Conservation (phyloP, 371 early-diverging fungal genomes). For the Apophysomyces ossiformis region DNA sequence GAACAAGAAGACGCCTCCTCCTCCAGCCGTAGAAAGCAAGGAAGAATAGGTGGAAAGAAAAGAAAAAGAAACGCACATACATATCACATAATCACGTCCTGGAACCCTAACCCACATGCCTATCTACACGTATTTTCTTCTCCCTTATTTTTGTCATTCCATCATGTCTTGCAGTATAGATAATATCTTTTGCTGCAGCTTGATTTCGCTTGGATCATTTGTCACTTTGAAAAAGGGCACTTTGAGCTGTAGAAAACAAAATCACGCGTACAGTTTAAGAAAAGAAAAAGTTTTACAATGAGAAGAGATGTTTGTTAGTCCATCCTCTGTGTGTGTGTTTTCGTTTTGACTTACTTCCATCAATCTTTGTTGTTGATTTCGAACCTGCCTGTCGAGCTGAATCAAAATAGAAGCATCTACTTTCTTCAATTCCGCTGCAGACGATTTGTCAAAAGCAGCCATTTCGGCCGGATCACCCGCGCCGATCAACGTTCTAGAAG, state of each 20-base stretch:
- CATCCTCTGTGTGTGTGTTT: neutral
- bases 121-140: neutral
- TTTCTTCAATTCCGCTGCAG: conserved; percentile 27
- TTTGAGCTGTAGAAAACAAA: conserved; percentile 26
- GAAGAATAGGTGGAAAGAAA: neutral
- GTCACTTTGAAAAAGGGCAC: conserved; percentile 49
- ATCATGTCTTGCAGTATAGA: conserved; percentile 48
- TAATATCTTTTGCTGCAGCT: conserved; percentile 44
- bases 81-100: neutral
- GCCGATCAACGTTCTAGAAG: conserved; percentile 29
- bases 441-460: conserved; percentile 26
- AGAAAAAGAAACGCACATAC: neutral
- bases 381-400: conserved; percentile 39
- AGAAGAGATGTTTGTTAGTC: neutral
- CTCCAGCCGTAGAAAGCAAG: conserved; percentile 10
- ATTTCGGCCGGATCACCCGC: conserved; percentile 14
- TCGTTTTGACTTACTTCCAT: conserved; percentile 19
- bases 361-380: conserved; percentile 33
- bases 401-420: conserved; percentile 41
- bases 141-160: conserved; percentile 13
- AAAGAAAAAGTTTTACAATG: neutral
- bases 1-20: neutral
- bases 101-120: neutral
- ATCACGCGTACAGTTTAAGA: too few species aligned
- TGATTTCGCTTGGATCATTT: conserved; percentile 28